Evolutionary conservation across 805 yeast genomes (phyloP).

Genomic region (Candida pseudoglaebosa): DNA sequence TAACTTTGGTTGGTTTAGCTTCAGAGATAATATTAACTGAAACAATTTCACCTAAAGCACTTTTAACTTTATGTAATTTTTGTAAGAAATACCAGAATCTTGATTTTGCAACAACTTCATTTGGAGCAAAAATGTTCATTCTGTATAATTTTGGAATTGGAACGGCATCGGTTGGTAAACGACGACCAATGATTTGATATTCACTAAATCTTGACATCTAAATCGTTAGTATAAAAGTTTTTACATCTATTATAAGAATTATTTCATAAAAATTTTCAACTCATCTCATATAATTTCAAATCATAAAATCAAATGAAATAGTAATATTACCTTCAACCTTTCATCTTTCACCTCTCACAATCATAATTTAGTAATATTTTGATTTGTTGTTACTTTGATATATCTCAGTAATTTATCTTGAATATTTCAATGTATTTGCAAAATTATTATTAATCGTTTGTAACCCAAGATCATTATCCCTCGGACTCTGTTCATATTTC

Average conservation of each 20-base stretch:
- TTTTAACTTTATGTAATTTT: conserved; percentile 98
- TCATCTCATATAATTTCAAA: background rate
- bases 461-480: too few species aligned
- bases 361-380: too few species aligned
- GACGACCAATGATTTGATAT: conserved; percentile 99
- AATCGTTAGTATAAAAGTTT: conserved; percentile 20
- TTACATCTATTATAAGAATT: too few species aligned
- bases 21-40: conserved; percentile 88
- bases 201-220: conserved; percentile 92
- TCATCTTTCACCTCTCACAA: too few species aligned
- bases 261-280: too few species aligned
- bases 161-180: conserved; percentile 97
- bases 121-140: conserved; percentile 99
- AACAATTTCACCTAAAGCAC: conserved; percentile 99
- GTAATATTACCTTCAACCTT: too few species aligned
- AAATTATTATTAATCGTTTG: too few species aligned
- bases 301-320: too few species aligned
- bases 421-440: too few species aligned
- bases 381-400: too few species aligned
- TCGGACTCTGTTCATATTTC: too few species aligned
- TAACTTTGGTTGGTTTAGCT: conserved; percentile 97
- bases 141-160: conserved; percentile 99
- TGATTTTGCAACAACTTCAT: conserved; percentile 98
- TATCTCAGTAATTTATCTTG: too few species aligned
- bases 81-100: conserved; percentile 99